Evolutionary conservation across 2,329 filamentous ascomycete species (phyloP), one percentile per base, ranked within the genome.

Genomic region (Kalmusia sp.): DNA sequence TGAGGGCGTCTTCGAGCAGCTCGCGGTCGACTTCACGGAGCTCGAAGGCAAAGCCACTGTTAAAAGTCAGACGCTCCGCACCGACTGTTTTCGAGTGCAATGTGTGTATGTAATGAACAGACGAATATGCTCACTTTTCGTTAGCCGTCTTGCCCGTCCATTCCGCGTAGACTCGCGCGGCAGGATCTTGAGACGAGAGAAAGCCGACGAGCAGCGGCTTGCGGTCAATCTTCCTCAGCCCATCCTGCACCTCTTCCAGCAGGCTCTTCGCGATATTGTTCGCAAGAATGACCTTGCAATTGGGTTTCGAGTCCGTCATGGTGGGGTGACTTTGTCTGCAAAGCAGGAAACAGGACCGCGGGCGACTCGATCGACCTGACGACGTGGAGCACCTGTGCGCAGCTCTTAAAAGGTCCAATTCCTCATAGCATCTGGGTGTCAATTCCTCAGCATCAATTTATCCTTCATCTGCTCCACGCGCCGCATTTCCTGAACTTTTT

Each of bases 131-230:
- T 88, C 82, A 97, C 93, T 97, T 96, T 75, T 98, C 93, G 76
- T 88, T 85, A 76, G 92, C 96, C 3, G 95, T 97, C 83, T 96
- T 97, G 76, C 92, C 91, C 34, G 93, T 97, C 91, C 92, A 97
- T 76, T 97, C 91, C 49, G 95, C 95, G 73, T 99, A 98, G 80
- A 96, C 92, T 65, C 90, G 82, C 27, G 93, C 93, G 33, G 92
- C 91, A 25, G 93, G 92, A 77, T 99, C 95, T 61, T 85, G 84
- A 76, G 96, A 98, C 63, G 93, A 92, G 51, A 99, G 82, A 77
- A 97, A 96, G 54, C 93, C 95, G 38, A 93, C 90, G 48, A 99
- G 84, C 57, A 90, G 87, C 28, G 95, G 93, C 71, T 87, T 80
- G 61, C 84, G 86, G 68, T 88, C 82, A 41, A 96, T 80, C 60